phyloP scores from a whole-genome alignment of 2,329 filamentous ascomycete genomes.

The Coleophoma cylindrospora region DNA sequence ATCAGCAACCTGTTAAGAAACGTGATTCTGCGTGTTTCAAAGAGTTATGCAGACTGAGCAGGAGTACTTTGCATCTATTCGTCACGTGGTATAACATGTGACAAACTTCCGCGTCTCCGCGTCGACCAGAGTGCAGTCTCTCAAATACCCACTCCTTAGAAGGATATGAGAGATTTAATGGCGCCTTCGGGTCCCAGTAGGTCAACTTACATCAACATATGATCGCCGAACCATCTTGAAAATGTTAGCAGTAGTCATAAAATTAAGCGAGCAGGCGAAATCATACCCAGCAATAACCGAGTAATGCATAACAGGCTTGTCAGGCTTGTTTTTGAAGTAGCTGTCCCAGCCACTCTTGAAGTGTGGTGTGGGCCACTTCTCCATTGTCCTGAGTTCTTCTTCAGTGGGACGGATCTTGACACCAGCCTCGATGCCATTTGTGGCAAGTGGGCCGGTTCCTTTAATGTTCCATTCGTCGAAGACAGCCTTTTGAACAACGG shows the following conservation, averaged over 20 bases:
- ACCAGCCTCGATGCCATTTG: conserved; percentile 75
- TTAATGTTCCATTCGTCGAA: conserved; percentile 76
- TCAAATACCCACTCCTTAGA: no score
- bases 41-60: no score
- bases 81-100: no score
- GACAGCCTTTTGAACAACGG: conserved; percentile 65
- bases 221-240: conserved; percentile 48
- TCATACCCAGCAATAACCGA: conserved; percentile 61
- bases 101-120: no score
- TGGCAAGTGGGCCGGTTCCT: conserved; percentile 71
- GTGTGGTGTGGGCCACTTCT: conserved; percentile 68
- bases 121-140: no score
- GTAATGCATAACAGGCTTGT: conserved; percentile 87
- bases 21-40: neutral
- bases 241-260: no score
- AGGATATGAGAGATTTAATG: no score
- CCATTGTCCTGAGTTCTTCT: conserved; percentile 63
- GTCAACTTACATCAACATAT: conserved; percentile 47
- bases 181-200: neutral
- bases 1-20: conserved; percentile 5
- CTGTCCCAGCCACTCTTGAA: conserved; percentile 73
- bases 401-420: conserved; percentile 71
- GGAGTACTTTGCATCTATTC: no score
- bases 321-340: conserved; percentile 80
- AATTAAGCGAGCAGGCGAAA: neutral